Evolutionary conservation across 2,329 filamentous ascomycete genomes (phyloP).

Genomic region (Aspergillus puulaauensis): DNA sequence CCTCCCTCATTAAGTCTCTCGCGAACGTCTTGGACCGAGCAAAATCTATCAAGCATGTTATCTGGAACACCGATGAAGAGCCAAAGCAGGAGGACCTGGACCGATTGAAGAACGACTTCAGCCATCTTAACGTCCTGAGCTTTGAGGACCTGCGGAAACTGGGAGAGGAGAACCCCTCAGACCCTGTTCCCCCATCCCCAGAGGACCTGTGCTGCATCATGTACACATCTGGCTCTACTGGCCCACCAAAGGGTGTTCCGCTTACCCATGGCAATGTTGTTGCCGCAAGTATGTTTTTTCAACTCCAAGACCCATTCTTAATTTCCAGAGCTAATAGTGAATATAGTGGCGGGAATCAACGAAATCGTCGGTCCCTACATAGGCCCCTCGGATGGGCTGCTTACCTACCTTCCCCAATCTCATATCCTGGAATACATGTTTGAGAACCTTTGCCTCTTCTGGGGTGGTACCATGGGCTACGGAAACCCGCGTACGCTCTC

Average conservation of each 20-base stretch:
- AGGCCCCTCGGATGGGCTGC: conserved; percentile 71
- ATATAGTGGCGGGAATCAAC: conserved; percentile 73
- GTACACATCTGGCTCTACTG: conserved; percentile 86
- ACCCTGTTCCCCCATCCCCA: conserved; percentile 69
- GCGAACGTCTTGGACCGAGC: conserved; percentile 55
- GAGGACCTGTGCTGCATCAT: conserved; percentile 79
- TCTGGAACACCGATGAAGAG: conserved; percentile 58
- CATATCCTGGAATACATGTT: conserved; percentile 97
- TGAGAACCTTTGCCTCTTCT: conserved; percentile 84
- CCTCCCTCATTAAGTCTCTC: conserved; percentile 68
- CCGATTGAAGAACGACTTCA: conserved; percentile 53
- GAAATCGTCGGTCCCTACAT: conserved; percentile 76
- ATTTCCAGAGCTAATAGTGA: conserved; percentile 10
- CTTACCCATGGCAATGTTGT: conserved; percentile 78
- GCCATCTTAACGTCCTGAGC: conserved; percentile 54
- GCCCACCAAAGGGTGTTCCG: conserved; percentile 83
- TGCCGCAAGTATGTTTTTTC: conserved; percentile 63
- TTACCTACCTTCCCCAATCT: conserved; percentile 90
- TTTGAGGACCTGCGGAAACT: conserved; percentile 56
- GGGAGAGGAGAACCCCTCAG: conserved; percentile 65
- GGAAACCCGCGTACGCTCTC: conserved; percentile 87
- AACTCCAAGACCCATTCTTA: no score
- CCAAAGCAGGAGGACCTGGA: conserved; percentile 54
- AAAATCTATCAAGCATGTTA: conserved; percentile 56
- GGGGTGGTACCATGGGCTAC: conserved; percentile 91